Conservation (phyloP, 2,329 filamentous ascomycete species). For the Zasmidium citrigriseum region DNA sequence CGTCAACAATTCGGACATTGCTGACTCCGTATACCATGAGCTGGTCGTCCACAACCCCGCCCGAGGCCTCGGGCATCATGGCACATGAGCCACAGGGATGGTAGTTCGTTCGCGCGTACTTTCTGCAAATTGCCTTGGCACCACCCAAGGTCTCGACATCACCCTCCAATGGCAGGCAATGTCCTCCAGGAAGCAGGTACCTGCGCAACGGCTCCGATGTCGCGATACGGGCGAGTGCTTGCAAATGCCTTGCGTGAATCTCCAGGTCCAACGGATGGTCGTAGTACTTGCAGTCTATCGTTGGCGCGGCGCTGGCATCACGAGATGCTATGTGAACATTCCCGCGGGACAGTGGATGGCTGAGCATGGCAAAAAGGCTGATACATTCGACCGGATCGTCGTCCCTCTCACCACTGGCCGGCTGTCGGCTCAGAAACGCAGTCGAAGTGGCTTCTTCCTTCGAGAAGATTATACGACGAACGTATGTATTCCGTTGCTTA, state of each 20-base stretch:
- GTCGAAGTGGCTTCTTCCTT: neutral
- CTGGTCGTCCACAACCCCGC: slow-evolving; percentile 25
- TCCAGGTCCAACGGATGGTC: slow-evolving; percentile 31
- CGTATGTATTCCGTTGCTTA: neutral
- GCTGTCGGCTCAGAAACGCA: neutral
- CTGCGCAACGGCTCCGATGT: slow-evolving; percentile 5
- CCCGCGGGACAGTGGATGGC: neutral
- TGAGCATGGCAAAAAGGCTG: slow-evolving; percentile 17
- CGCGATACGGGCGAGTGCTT: slow-evolving; percentile 11
- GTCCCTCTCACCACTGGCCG: slow-evolving; percentile 23
- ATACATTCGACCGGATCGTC: slow-evolving; percentile 24
- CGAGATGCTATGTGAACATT: neutral
- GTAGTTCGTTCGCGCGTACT: slow-evolving; percentile 10
- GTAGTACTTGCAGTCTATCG: slow-evolving; percentile 27
- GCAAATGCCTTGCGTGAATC: neutral
- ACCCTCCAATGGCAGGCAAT: slow-evolving; percentile 6
- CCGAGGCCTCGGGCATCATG: slow-evolving; percentile 18
- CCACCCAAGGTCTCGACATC: slow-evolving; percentile 2
- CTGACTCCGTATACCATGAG: slow-evolving; percentile 24
- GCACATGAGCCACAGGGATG: slow-evolving; percentile 29
- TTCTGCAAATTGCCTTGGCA: slow-evolving; percentile 2
- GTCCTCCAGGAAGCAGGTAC: neutral
- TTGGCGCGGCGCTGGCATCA: slow-evolving; percentile 5
- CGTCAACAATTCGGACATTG: slow-evolving; percentile 28
- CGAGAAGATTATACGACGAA: neutral